Conservation (phyloP, 441 rosid genomes). For the Raphanus hybrid region DNA sequence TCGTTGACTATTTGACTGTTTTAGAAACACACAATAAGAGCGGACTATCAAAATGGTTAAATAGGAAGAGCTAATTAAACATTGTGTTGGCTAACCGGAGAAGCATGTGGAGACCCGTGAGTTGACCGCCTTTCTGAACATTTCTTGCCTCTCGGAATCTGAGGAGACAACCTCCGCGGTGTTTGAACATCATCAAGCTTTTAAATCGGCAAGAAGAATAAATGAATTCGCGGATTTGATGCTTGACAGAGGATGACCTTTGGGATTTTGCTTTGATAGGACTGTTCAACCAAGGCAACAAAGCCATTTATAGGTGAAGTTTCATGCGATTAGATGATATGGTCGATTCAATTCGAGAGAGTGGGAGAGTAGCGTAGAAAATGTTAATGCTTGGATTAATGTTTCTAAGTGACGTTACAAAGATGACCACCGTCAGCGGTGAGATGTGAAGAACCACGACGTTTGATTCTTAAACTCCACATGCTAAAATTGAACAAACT, state of each 20-base stretch:
- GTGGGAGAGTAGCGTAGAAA: not conserved
- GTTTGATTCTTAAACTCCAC: no score
- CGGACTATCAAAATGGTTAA: no score
- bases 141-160: no score
- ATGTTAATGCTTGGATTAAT: not conserved
- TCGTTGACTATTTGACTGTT: no score
- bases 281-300: not conserved
- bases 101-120: no score
- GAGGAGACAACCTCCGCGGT: no score
- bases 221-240: not conserved
- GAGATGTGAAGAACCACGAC: not conserved
- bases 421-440: not conserved
- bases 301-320: not conserved
- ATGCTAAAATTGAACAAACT: no score
- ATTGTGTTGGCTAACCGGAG: no score
- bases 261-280: not conserved
- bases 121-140: no score
- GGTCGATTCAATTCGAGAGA: not conserved
- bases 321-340: not conserved
- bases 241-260: not conserved
- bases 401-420: not conserved
- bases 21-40: no score
- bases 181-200: no score
- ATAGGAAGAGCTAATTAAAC: no score
- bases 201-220: not conserved